A percentile compares a stretch with the other conserved stretches of the same genome.
Conservation (phyloP, 2,329 filamentous ascomycete genomes). For the Hymenoscyphus repandus region DNA sequence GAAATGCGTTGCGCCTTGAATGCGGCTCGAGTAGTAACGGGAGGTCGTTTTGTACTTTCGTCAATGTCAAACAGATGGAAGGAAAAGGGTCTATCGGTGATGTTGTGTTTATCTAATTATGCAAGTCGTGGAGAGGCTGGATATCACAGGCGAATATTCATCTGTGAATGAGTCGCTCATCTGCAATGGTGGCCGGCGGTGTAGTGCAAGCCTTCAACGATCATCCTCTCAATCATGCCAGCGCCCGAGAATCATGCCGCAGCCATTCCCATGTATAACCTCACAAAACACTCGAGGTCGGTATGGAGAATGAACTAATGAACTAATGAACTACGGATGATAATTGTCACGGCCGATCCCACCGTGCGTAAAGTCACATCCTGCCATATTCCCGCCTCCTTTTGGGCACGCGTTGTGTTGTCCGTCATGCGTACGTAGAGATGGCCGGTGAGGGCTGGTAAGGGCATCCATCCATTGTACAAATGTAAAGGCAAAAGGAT, state of each 20-base stretch:
- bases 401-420: constrained; percentile 5
- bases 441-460: too few species aligned
- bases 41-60: background rate
- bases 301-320: too few species aligned
- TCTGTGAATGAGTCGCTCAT: background rate
- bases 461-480: too few species aligned
- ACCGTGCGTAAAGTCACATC: too few species aligned
- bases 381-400: background rate
- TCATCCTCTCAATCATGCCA: constrained; percentile 3
- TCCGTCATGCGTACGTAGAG: constrained; percentile 4
- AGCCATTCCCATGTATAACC: constrained; percentile 2
- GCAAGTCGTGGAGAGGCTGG: constrained; percentile 20
- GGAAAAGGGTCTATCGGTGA: constrained; percentile 2
- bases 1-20: background rate
- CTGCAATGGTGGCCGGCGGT: background rate
- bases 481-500: too few species aligned
- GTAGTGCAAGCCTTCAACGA: background rate
- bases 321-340: too few species aligned
- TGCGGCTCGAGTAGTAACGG: background rate
- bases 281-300: background rate
- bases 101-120: constrained; percentile 15
- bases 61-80: constrained; percentile 4
- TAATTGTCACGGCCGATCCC: too few species aligned
- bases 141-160: constrained; percentile 16
- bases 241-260: constrained; percentile 5